A percentile compares a stretch with the other conserved stretches of the same genome.
Evolutionary conservation across 2,329 filamentous ascomycete species (phyloP).

Genomic region (Aspergillus spinulosporus): DNA sequence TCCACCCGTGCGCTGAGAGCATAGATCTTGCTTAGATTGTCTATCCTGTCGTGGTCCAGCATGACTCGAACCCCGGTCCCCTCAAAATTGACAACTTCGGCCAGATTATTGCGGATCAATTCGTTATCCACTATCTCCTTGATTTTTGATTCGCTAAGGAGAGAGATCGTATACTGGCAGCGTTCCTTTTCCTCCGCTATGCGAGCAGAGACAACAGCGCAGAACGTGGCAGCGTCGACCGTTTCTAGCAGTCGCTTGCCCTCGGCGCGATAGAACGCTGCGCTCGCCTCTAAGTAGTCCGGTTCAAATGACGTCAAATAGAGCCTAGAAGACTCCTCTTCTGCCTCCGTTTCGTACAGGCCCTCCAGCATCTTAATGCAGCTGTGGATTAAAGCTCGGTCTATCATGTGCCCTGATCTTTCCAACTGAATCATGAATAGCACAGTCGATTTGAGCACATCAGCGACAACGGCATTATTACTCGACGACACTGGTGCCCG

Average conservation of each 20-base stretch:
- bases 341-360: constrained; percentile 77
- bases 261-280: constrained; percentile 72
- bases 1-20: constrained; percentile 77
- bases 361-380: constrained; percentile 87
- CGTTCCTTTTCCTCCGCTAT: constrained; percentile 79
- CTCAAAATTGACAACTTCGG: constrained; percentile 81
- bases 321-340: constrained; percentile 75
- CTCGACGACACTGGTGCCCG: constrained; percentile 55
- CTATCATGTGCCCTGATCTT: constrained; percentile 82
- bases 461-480: constrained; percentile 57
- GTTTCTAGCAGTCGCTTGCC: constrained; percentile 72
- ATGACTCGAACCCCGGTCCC: constrained; percentile 81
- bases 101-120: constrained; percentile 73
- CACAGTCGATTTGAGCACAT: constrained; percentile 76
- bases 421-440: constrained; percentile 93
- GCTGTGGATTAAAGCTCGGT: constrained; percentile 76
- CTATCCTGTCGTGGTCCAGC: constrained; percentile 82
- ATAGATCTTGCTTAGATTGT: constrained; percentile 80
- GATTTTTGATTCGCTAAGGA: constrained; percentile 69
- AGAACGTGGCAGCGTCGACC: constrained; percentile 78
- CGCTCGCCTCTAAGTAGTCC: constrained; percentile 70
- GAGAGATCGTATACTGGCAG: constrained; percentile 77
- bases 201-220: constrained; percentile 71
- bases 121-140: constrained; percentile 75
- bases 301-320: constrained; percentile 83